Conservation (phyloP, 1,284 basidiomycete species). For the Ustilago vetiveriae region DNA sequence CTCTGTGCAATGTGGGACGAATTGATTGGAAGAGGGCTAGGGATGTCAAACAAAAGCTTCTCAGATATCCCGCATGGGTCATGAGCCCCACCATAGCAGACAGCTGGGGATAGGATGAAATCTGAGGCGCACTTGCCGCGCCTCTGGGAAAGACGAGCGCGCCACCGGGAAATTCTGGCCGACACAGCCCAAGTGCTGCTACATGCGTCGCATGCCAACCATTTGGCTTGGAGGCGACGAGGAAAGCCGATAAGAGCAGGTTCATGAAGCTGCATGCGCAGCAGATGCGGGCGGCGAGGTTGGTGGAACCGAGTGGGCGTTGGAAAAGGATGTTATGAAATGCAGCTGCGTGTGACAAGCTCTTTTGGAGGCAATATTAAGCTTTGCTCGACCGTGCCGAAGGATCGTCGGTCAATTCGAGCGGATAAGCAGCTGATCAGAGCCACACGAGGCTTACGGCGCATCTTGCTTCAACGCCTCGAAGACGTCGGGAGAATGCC, state of each 20-base stretch:
- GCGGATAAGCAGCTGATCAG: background rate
- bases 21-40: no score
- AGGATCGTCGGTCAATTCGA: background rate
- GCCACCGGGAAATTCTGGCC: no score
- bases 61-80: conserved; percentile 23
- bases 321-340: conserved; percentile 3
- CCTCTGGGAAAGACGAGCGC: background rate
- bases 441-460: conserved; percentile 3
- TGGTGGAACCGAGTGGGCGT: conserved; percentile 13
- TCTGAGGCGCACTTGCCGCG: conserved; percentile 16
- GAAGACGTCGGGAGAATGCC: conserved; percentile 22
- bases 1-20: background rate
- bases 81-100: conserved; percentile 23
- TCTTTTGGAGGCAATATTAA: no score
- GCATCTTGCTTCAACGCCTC: conserved; percentile 10
- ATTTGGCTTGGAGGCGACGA: no score
- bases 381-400: conserved; percentile 6
- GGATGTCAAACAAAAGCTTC: no score
- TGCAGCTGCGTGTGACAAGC: background rate
- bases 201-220: no score
- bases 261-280: conserved; percentile 22
- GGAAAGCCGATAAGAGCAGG: conserved; percentile 3
- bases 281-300: background rate
- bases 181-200: no score
- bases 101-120: background rate